Conservation (phyloP, 441 rosid genomes). For the Adansonia madagascariensis region DNA sequence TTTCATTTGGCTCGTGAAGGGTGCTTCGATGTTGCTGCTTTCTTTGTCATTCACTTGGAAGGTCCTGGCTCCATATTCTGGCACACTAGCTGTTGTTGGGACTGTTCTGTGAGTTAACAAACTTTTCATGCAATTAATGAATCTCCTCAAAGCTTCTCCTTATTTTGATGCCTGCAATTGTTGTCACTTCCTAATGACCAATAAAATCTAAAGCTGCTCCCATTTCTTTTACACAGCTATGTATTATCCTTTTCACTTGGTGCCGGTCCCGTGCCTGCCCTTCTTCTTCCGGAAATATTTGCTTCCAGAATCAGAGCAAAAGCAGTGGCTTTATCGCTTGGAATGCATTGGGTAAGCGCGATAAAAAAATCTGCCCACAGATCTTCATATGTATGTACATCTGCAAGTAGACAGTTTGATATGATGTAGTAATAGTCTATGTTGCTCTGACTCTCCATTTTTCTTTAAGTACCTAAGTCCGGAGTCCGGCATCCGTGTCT, state of each 20-base stretch:
- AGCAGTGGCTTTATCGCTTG: conserved; percentile 90
- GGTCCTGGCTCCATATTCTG: conserved; percentile 89
- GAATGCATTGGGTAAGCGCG: conserved; percentile 88
- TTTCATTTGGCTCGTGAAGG: conserved; percentile 49
- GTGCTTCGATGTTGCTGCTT: conserved; percentile 88
- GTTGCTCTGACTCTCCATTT: too few relatives aligned
- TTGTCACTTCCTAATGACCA: not conserved
- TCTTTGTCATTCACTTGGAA: conserved; percentile 94
- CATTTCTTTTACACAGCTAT: conserved; percentile 57
- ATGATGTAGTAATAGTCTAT: not conserved
- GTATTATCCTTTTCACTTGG: conserved; percentile 97
- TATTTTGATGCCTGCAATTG: conserved; percentile 1
- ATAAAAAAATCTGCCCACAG: not conserved
- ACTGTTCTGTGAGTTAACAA: conserved; percentile 80
- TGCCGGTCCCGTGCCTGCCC: conserved; percentile 98
- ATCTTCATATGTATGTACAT: not conserved
- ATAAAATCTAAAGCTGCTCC: conserved; percentile 27
- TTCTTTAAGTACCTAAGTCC: too few relatives aligned
- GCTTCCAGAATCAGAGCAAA: conserved; percentile 97
- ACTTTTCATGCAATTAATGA: conserved; percentile 4
- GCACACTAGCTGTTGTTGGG: conserved; percentile 87
- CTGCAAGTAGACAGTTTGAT: not conserved
- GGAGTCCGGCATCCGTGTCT: too few relatives aligned
- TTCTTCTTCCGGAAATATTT: conserved; percentile 94
- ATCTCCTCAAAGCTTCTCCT: not conserved